phyloP scores from a whole-genome alignment of 169 alveolate genomes.

The Miamiensis avidus region DNA sequence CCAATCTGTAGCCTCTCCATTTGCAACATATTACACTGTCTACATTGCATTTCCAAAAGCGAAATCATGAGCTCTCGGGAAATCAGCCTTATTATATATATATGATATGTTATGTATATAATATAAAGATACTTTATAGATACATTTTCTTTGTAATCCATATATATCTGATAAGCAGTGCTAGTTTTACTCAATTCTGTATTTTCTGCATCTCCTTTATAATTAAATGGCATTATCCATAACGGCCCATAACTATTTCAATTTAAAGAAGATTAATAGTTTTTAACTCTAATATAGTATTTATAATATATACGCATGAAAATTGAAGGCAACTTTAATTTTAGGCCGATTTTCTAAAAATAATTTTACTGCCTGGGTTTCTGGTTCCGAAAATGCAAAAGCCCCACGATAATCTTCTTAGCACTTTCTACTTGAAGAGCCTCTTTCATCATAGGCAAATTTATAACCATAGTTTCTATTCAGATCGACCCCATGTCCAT shows the following conservation, averaged over 20 bases:
- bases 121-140: too few relatives aligned
- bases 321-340: slow-evolving; percentile 36
- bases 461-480: slow-evolving; percentile 75
- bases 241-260: slow-evolving; percentile 39
- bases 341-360: slow-evolving; percentile 19
- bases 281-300: background rate
- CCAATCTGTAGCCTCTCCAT: slow-evolving; percentile 90
- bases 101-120: too few relatives aligned
- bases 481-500: slow-evolving; percentile 64
- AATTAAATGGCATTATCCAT: slow-evolving; percentile 42
- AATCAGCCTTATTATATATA: background rate
- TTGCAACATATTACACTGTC: slow-evolving; percentile 63
- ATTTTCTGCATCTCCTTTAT: slow-evolving; percentile 28
- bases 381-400: slow-evolving; percentile 81
- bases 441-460: slow-evolving; percentile 64
- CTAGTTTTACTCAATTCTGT: background rate
- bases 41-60: slow-evolving; percentile 64
- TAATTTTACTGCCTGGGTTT: slow-evolving; percentile 62
- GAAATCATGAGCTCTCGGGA: background rate
- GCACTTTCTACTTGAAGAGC: slow-evolving; percentile 74
- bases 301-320: slow-evolving; percentile 12
- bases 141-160: background rate
- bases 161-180: background rate
- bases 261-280: too few relatives aligned
- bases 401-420: slow-evolving; percentile 85